A percentile compares a stretch with the other conserved stretches of the same genome.
phyloP scores from a whole-genome alignment of 2,329 filamentous ascomycete species.

The Fusarium sp. region DNA sequence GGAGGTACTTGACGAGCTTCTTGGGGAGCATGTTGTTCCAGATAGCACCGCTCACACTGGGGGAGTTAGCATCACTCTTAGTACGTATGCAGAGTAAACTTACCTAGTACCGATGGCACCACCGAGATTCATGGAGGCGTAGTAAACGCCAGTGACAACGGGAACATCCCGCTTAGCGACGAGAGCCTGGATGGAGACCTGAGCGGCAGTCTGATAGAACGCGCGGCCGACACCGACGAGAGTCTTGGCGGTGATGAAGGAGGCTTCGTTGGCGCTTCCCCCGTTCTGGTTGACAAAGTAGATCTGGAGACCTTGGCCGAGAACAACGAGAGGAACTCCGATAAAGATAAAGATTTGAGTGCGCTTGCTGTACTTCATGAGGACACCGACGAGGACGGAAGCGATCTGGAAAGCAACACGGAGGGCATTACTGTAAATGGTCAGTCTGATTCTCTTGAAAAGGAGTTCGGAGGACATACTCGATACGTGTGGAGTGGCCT shows the following conservation, averaged over 20 bases:
- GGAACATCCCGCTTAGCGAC: conserved; percentile 51
- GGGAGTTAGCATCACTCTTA: not conserved
- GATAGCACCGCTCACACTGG: conserved; percentile 51
- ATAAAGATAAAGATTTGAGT: conserved; percentile 47
- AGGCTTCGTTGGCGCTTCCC: conserved; percentile 46
- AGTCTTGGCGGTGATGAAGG: conserved; percentile 51
- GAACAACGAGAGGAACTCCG: conserved; percentile 48
- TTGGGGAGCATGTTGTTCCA: conserved; percentile 48
- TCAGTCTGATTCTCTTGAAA: not conserved
- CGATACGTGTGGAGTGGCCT: conserved; percentile 52
- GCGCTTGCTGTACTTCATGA: conserved; percentile 52
- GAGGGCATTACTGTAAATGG: conserved; percentile 40
- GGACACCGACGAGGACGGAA: conserved; percentile 48
- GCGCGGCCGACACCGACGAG: conserved; percentile 51
- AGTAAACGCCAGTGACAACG: conserved; percentile 51
- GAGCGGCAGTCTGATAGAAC: conserved; percentile 44
- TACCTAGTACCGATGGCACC: conserved; percentile 47
- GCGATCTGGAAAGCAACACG: conserved; percentile 53
- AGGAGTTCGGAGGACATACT: conserved; percentile 20
- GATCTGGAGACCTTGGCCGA: conserved; percentile 50
- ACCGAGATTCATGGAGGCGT: conserved; percentile 51
- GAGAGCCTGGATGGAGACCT: conserved; percentile 49
- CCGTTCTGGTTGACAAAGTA: conserved; percentile 45
- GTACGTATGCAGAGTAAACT: not conserved
- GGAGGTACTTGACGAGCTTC: conserved; percentile 43